Conservation (phyloP, 805 yeast species). For the Kluyveromyces siamensis region DNA sequence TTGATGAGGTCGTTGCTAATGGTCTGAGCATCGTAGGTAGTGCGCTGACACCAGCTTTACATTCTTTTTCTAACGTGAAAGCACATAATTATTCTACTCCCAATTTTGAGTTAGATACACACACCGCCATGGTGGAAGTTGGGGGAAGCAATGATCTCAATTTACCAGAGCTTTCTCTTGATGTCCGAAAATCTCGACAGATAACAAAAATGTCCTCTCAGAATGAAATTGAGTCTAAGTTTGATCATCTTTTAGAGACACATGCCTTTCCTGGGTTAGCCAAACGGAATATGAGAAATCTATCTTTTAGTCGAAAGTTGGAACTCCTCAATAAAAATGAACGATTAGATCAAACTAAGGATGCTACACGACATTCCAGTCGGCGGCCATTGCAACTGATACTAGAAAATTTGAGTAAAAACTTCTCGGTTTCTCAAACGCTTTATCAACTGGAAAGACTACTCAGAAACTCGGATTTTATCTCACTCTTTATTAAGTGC, state of each 20-base stretch:
- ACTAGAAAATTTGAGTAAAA: constrained; percentile 3
- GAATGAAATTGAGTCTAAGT: constrained; percentile 13
- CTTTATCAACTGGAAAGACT: constrained; percentile 21
- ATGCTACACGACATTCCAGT: background rate
- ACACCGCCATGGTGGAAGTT: background rate
- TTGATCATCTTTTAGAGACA: constrained; percentile 15
- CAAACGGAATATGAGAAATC: constrained; percentile 12
- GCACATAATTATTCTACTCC: constrained; percentile 1
- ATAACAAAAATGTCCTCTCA: constrained; percentile 11
- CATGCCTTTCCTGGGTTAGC: constrained; percentile 23
- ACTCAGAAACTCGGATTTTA: constrained; percentile 15
- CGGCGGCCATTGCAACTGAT: constrained; percentile 1
- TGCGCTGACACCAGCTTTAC: background rate
- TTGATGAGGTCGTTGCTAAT: background rate
- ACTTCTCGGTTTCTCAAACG: constrained; percentile 6
- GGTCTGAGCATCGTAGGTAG: constrained; percentile 1
- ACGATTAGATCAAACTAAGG: background rate
- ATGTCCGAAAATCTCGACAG: background rate
- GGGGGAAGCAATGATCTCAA: background rate
- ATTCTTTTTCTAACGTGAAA: background rate
- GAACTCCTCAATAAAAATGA: constrained; percentile 18
- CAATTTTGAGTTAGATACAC: background rate
- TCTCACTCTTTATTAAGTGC: constrained; percentile 11
- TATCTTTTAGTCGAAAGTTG: constrained; percentile 24
- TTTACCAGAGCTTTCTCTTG: background rate